Base-by-base conservation (phyloP, 352 stramenopile species). In the Lagenidium giganteum region DNA sequence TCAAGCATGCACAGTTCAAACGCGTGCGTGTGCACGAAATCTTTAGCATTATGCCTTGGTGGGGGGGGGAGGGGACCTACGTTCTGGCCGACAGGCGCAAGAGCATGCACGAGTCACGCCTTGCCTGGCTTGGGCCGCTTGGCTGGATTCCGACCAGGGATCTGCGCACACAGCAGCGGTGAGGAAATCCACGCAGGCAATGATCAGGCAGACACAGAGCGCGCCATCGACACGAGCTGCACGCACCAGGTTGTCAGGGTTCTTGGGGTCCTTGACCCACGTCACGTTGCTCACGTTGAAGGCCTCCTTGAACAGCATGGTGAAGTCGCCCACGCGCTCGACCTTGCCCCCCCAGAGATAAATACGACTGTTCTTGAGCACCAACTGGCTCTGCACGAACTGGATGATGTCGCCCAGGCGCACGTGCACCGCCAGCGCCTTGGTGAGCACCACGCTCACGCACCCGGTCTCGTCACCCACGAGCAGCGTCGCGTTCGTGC, bases 231-330 rank as follows among this genome's bases (percentile, higher is more conserved):
- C n/a, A n/a, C n/a, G n/a, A n/a, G 42, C 1, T 16, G 1, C 26
- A 39, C 66, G 36, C 28, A 92, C 79, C 64, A 87, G 46, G 3
- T 57, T 51, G 28, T 92, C 74, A 0, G 72, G 74, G 46, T 89
- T 85, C 30, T 61, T 66, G 13, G 76, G 76, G 52, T 94, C 83
- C 34, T 89, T 88, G 27, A 87, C 71, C 71, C 82, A 94, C 23
- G 78, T 71, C 51, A 91, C 55, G 40, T 67, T 90, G 67, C 79
- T 94, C 34, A 94, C 67, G 41, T 94, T 92, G 47, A 64, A 36
- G 23, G 60, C 64, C 60, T 94, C 83, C 48, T 94, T 94, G 46
- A 94, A 94, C 8, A 92, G 66, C 70, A 91, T 54, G 11, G 82
- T 65, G 57, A 92, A 94, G 34, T 94, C 83, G 42, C 83, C 83